Evolutionary conservation across 371 early-diverging fungal genomes (phyloP), one percentile per base, ranked within the genome.

Genomic region (Apophysomyces trapeziformis): DNA sequence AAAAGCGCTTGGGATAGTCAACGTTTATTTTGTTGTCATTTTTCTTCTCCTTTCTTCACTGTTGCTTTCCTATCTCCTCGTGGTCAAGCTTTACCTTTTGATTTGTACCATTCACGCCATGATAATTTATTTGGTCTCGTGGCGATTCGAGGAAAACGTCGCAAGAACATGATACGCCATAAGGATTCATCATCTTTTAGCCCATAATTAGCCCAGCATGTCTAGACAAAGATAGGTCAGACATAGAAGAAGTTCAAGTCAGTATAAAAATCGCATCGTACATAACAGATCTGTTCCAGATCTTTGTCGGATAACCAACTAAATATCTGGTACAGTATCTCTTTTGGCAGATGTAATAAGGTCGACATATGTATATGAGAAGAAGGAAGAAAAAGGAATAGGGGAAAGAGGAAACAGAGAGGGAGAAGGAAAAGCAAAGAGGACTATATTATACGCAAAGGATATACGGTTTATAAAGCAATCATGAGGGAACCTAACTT

Each of bases 71-170:
- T 58, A 14, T 39, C 18, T 16, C 4, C 8, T 13, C 12, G 2
- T 65, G 16, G 13, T 7, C 35, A 16, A 14, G 39, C 11, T 58
- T 16, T 45, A 57, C 62, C 71, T 38, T 75, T 72, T 46, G 14
- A 39, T 37, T 38, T 61, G 47, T 66, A 66, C n/a, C 45, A 12
- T 36, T 46, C 36, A 18, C 61, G 66, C 66, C 66, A 66, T 18
- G 39, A 32, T 41, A 2, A 36, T 39, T 38, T 36, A 6, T 6
- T 14, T 5, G 50, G n/a, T 16, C 8, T 8, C 21, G 18, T 11
- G 3, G 38, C n/a, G 32, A 39, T 18, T 21, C 14, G 64, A n/a
- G 64, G 64, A 58, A 64, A 64, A 35, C 64, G 58, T 2, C 35
- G 21, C 39, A 37, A 13, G 36, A 41, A 56, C 58, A 64, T 64